Percentiles rank a stretch among this genome's conserved stretches.
phyloP scores from a whole-genome alignment of 495 filamentous ascomycete genomes.

The Aspergillus cavernicola region DNA sequence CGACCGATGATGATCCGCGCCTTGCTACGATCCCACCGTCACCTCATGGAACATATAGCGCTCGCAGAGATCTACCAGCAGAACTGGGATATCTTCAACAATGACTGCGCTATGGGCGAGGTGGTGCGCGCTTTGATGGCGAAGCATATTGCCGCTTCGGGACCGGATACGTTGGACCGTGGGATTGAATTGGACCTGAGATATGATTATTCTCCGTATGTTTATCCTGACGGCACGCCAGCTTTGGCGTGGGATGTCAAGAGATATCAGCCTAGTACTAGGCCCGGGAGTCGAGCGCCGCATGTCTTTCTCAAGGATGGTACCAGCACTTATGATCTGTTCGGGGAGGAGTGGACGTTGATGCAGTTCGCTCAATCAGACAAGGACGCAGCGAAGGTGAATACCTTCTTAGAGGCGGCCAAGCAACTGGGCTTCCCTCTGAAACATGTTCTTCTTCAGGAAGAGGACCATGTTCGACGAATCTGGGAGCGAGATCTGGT shows the following conservation, averaged over 20 bases:
- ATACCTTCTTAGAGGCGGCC: background rate
- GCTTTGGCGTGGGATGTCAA: constrained; percentile 15
- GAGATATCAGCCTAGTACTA: constrained; percentile 24
- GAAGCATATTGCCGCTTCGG: constrained; percentile 8
- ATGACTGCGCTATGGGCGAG: background rate
- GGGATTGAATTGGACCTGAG: constrained; percentile 28
- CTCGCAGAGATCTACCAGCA: background rate
- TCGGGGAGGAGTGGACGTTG: constrained; percentile 25
- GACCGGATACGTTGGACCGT: constrained; percentile 21
- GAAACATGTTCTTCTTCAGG: constrained; percentile 6
- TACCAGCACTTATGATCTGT: constrained; percentile 24
- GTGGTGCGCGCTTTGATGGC: background rate
- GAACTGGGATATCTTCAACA: background rate
- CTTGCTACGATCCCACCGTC: constrained; percentile 1
- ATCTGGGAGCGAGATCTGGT: constrained; percentile 20
- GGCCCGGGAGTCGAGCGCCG: constrained; percentile 28
- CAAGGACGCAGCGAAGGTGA: background rate
- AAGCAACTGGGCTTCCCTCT: constrained; percentile 1
- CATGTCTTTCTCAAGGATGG: constrained; percentile 31
- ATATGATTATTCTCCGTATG: constrained; percentile 20
- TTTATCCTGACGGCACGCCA: constrained; percentile 14
- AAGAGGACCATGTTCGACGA: constrained; percentile 5
- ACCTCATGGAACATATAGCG: background rate
- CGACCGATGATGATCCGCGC: constrained; percentile 12
- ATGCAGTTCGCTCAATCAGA: constrained; percentile 31